Evolutionary conservation across 2,329 filamentous ascomycete species (phyloP).

Genomic region (Cytospora chrysosperma): DNA sequence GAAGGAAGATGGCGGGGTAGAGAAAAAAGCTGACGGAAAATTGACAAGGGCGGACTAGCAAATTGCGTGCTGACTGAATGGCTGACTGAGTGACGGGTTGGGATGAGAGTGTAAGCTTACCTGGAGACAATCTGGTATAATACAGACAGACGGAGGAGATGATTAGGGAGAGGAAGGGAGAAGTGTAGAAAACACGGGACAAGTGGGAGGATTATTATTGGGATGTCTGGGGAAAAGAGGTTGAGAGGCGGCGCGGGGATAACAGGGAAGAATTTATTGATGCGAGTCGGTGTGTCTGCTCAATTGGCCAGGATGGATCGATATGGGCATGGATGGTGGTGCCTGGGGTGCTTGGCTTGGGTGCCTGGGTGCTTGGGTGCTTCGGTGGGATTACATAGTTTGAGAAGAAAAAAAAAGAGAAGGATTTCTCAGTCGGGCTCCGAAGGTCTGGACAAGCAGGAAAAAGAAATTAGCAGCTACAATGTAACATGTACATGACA

Average conservation of each 20-base stretch:
- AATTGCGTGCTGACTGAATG: constrained; percentile 4
- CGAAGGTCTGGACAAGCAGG: background rate
- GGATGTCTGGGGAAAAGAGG: constrained; percentile 7
- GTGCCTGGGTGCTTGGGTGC: too few species aligned
- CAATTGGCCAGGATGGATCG: background rate
- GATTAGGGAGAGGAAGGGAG: background rate
- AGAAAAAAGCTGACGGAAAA: constrained; percentile 9
- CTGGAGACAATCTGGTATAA: background rate
- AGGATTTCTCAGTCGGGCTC: background rate
- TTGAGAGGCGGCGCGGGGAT: constrained; percentile 19
- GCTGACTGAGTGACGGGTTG: too few species aligned
- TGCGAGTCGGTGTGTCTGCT: constrained; percentile 2
- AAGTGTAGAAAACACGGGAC: background rate
- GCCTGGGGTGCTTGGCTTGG: too few species aligned
- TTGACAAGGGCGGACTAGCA: constrained; percentile 4
- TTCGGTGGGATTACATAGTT: too few species aligned
- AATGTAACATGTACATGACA: background rate
- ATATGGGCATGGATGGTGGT: background rate
- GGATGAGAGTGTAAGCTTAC: background rate
- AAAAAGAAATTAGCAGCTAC: background rate
- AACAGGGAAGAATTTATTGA: constrained; percentile 28
- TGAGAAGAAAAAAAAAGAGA: too few species aligned
- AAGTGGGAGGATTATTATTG: background rate
- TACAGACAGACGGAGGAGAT: background rate
- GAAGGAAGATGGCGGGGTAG: constrained; percentile 11